A percentile compares a stretch with the other conserved stretches of the same genome.
phyloP scores from a whole-genome alignment of 495 filamentous ascomycete species.

The Aspergillus kassunensis region DNA sequence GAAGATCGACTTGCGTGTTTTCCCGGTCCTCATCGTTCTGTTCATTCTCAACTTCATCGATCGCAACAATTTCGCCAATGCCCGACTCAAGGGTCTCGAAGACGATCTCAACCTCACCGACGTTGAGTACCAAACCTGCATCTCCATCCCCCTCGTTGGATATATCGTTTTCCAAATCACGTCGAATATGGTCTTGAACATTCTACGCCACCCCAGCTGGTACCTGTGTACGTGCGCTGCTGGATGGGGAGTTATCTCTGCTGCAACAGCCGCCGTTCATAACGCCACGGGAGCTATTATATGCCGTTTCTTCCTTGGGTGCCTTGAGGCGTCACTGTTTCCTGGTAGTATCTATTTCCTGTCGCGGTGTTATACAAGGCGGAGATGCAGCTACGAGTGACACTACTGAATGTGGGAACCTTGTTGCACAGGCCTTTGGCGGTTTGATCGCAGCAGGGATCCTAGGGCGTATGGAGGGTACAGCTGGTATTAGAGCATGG shows the following conservation, averaged over 20 bases:
- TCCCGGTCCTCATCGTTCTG: not conserved
- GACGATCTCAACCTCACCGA: not conserved
- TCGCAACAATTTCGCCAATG: slow-evolving; percentile 3
- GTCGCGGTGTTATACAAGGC: not conserved
- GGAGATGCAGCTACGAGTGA: not conserved
- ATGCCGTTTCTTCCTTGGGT: not conserved
- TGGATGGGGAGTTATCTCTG: not conserved
- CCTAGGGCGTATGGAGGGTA: not conserved
- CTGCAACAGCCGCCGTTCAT: not conserved
- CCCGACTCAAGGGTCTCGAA: not conserved
- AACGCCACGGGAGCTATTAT: not conserved
- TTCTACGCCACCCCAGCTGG: not conserved
- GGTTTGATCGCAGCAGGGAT: not conserved
- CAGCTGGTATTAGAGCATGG: not conserved
- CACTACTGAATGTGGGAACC: not conserved
- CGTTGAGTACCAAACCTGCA: not conserved
- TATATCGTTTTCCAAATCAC: slow-evolving; percentile 1
- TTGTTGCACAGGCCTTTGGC: not conserved
- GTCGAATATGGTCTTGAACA: not conserved
- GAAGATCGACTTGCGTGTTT: not conserved
- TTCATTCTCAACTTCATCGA: slow-evolving; percentile 5
- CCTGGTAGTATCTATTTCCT: not conserved
- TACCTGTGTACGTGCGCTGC: not conserved
- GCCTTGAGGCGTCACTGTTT: not conserved
- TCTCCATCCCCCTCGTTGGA: not conserved